phyloP scores from a whole-genome alignment of 805 yeast species.

The Saturnispora gosingensis region DNA sequence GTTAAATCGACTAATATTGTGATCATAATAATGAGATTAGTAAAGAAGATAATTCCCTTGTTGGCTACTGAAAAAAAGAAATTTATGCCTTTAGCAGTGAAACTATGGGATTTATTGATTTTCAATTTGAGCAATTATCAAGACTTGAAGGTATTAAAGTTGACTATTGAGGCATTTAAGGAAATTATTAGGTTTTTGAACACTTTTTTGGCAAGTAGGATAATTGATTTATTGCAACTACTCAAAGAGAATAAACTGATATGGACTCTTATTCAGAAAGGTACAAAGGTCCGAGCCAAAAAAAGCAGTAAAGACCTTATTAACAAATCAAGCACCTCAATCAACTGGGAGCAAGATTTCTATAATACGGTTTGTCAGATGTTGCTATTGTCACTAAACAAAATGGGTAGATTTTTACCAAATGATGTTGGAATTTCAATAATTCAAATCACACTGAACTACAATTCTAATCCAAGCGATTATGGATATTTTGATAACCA shows the following conservation, averaged over 20 bases:
- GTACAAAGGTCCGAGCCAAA: not conserved
- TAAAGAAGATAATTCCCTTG: conserved; percentile 37
- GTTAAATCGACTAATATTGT: conserved; percentile 39
- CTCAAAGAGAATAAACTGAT: conserved; percentile 8
- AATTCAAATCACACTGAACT: conserved; percentile 25
- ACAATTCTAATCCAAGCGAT: conserved; percentile 13
- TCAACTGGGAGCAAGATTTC: conserved; percentile 21
- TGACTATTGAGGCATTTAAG: conserved; percentile 23
- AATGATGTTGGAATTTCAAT: conserved; percentile 31
- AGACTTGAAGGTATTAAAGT: conserved; percentile 24
- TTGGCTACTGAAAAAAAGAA: conserved; percentile 40
- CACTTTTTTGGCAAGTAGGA: conserved; percentile 38
- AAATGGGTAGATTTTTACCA: conserved; percentile 34
- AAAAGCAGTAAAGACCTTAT: conserved; percentile 2
- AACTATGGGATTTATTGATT: conserved; percentile 41
- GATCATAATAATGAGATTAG: conserved; percentile 45
- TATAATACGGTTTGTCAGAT: conserved; percentile 24
- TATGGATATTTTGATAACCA: conserved; percentile 27
- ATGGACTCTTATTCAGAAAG: conserved; percentile 11
- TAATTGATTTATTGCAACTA: conserved; percentile 32
- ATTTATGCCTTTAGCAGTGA: conserved; percentile 42
- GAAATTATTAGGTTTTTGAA: conserved; percentile 31
- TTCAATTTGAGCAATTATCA: conserved; percentile 14
- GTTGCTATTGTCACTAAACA: conserved; percentile 29
- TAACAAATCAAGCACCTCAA: conserved; percentile 21